Evolutionary conservation across 306 rosid species (phyloP).

Genomic region (Corylus heterophylla): DNA sequence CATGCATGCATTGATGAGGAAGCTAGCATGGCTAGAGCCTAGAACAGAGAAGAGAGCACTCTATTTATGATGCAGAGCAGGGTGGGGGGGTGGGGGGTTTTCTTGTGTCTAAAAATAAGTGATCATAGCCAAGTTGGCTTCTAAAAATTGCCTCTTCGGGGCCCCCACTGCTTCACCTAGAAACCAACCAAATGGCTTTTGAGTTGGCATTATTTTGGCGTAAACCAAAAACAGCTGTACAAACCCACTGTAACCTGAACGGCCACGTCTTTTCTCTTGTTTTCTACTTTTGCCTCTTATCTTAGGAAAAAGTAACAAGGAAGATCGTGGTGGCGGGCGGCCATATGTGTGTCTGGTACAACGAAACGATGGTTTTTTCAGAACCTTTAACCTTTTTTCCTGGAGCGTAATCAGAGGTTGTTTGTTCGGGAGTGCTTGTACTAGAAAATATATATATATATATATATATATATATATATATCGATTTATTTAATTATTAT

Average conservation of each 20-base stretch:
- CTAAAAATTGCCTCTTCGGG: neutral
- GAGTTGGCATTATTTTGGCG: conserved; percentile 41
- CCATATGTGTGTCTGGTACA: neutral
- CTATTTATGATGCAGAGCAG: neutral
- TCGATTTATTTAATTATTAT: too few species aligned
- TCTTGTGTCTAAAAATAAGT: too few species aligned
- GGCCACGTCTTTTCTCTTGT: conserved; percentile 16
- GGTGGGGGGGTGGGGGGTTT: too few species aligned
- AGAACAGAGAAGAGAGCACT: neutral
- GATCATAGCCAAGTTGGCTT: too few species aligned
- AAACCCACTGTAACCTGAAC: conserved; percentile 28
- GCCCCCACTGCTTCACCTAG: conserved; percentile 15
- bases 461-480: too few species aligned
- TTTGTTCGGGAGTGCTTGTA: too few species aligned
- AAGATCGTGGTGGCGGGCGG: conserved; percentile 18
- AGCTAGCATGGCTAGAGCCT: neutral
- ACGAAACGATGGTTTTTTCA: neutral
- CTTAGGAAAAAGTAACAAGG: conserved; percentile 13
- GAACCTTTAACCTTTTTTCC: conserved; percentile 31
- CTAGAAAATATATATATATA: neutral
- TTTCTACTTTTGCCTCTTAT: conserved; percentile 25
- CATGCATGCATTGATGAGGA: neutral
- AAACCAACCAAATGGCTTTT: conserved; percentile 35
- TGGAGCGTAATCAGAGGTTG: conserved; percentile 35
- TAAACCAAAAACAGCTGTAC: conserved; percentile 25